These are phyloP conservation scores for Quercus lobata DNA, from an alignment of 331 rosid species.

Conservation along the genomic window DNA sequence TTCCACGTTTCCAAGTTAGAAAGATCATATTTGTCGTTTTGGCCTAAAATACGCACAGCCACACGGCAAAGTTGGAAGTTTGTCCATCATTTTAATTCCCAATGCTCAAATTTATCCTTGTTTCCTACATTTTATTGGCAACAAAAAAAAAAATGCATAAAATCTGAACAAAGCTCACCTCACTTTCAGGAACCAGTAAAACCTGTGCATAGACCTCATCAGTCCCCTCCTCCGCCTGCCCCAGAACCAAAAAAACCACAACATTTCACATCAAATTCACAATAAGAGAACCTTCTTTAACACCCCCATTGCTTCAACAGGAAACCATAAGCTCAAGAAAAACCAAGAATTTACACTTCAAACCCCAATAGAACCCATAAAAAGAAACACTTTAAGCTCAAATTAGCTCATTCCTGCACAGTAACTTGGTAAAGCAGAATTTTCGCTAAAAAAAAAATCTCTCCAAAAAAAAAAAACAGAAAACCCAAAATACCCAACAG, in stretches of 20 bases:
- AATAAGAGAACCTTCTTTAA: not conserved
- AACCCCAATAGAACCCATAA: not conserved
- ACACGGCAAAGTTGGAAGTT: not conserved
- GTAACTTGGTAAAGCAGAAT: not conserved
- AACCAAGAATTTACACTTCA: not conserved
- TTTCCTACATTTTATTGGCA: constrained; percentile 11
- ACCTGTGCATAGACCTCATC: constrained; percentile 95
- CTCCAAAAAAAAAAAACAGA: not conserved
- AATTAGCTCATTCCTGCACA: constrained; percentile 1
- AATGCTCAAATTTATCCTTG: constrained; percentile 1
- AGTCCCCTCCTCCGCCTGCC: constrained; percentile 92
- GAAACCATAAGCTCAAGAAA: not conserved
- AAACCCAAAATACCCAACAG: constrained; percentile 13
- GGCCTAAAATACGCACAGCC: not conserved
- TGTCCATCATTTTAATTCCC: not conserved
- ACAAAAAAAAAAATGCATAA: constrained; percentile 11
- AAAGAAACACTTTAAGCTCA: not conserved
- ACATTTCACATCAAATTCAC: constrained; percentile 15
- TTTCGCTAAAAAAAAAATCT: not conserved
- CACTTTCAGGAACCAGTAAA: constrained; percentile 77
- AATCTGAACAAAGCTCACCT: constrained; percentile 48
- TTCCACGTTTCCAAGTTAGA: not conserved
- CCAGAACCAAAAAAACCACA: not conserved
- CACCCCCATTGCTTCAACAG: not conserved
- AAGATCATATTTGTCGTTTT: not conserved